Evolutionary conservation across 2,329 filamentous ascomycete genomes (phyloP).

Genomic region (Sporothrix pallida): DNA sequence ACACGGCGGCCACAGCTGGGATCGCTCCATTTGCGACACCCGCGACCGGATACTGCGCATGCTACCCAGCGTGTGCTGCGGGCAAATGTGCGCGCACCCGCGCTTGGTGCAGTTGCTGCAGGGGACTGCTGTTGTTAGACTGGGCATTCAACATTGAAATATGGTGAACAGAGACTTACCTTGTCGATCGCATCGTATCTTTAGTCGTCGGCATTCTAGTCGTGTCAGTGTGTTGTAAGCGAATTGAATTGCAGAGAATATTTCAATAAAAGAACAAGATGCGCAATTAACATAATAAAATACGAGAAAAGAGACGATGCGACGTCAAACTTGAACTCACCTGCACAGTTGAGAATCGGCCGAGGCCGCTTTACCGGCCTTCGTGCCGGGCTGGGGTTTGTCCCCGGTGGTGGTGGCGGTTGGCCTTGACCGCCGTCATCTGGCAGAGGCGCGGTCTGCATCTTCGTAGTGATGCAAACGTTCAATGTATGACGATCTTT

Average conservation of each 20-base stretch:
- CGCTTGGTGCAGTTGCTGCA: conserved; percentile 29
- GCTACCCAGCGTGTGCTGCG: conserved; percentile 26
- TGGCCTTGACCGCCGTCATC: not conserved
- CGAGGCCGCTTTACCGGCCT: conserved; percentile 20
- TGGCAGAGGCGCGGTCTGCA: not conserved
- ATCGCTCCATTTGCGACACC: conserved; percentile 12
- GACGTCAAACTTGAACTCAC: not conserved
- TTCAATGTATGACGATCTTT: not conserved
- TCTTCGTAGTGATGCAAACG: not conserved
- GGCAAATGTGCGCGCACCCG: conserved; percentile 24
- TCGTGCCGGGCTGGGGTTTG: not conserved
- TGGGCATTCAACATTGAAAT: not conserved
- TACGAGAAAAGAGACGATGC: not conserved
- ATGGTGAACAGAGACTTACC: not conserved
- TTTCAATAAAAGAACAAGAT: not conserved
- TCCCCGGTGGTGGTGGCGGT: too few species aligned
- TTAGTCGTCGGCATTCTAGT: conserved; percentile 16
- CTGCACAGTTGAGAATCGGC: conserved; percentile 23
- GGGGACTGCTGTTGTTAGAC: not conserved
- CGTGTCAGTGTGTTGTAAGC: not conserved
- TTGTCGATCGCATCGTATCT: conserved; percentile 27
- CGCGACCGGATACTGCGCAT: conserved; percentile 28
- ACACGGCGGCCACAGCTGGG: not conserved
- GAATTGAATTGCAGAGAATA: not conserved
- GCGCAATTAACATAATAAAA: not conserved